A percentile compares a stretch with the other conserved stretches of the same genome.
Evolutionary conservation across 2,329 filamentous ascomycete genomes (phyloP).

Genomic region (Cercospora sp.): DNA sequence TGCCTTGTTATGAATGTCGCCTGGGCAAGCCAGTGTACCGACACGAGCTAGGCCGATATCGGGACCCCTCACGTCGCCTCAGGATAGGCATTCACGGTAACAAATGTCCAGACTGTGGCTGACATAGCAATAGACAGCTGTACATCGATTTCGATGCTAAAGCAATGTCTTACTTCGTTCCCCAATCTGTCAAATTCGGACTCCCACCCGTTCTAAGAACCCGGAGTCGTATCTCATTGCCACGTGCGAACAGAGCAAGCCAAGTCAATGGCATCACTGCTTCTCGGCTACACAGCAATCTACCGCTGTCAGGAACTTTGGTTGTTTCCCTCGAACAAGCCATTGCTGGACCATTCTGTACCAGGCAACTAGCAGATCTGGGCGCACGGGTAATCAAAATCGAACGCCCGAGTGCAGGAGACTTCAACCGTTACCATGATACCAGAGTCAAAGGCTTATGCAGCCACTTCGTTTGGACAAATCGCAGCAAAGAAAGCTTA

Average conservation of each 20-base stretch:
- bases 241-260: not conserved
- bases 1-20: no score
- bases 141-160: not conserved
- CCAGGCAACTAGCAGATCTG: slow-evolving; percentile 50
- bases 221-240: not conserved
- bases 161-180: not conserved
- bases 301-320: slow-evolving; percentile 30
- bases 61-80: not conserved
- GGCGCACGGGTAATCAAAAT: slow-evolving; percentile 48
- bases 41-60: not conserved
- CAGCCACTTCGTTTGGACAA: slow-evolving; percentile 46
- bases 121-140: not conserved
- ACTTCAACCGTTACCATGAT: slow-evolving; percentile 35
- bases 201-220: not conserved
- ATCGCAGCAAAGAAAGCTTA: slow-evolving; percentile 92
- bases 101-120: not conserved
- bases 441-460: slow-evolving; percentile 30
- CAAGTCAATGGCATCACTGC: not conserved
- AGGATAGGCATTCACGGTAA: not conserved
- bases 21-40: no score
- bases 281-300: slow-evolving; percentile 2
- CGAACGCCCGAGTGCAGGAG: slow-evolving; percentile 40
- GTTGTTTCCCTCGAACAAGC: slow-evolving; percentile 36
- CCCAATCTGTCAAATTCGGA: not conserved
- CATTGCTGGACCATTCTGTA: slow-evolving; percentile 34